Conservation (phyloP, 2,329 filamentous ascomycete species). For the Colletotrichum sp. region DNA sequence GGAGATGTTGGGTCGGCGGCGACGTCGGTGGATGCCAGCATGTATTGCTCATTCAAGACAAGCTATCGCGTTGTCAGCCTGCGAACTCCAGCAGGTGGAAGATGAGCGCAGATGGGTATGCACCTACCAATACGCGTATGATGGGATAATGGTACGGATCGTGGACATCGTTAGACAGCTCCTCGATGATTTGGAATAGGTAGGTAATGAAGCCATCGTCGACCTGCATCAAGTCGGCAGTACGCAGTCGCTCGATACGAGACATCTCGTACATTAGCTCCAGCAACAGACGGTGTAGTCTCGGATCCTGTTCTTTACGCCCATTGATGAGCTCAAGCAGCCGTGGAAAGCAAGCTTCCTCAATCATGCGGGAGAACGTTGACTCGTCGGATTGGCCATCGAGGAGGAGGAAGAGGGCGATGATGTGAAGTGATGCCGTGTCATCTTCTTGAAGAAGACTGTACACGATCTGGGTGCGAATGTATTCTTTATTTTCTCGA, state of each 20-base stretch:
- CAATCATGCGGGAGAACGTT: constrained; percentile 86
- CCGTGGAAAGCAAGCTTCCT: constrained; percentile 82
- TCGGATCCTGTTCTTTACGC: constrained; percentile 67
- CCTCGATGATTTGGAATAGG: constrained; percentile 87
- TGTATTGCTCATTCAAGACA: constrained; percentile 97
- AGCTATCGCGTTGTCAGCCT: constrained; percentile 60
- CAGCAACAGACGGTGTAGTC: constrained; percentile 80
- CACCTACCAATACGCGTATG: constrained; percentile 83
- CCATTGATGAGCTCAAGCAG: constrained; percentile 81
- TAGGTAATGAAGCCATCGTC: constrained; percentile 83
- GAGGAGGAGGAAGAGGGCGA: constrained; percentile 83
- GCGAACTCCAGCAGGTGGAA: constrained; percentile 23
- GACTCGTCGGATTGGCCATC: constrained; percentile 81
- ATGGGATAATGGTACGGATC: constrained; percentile 97
- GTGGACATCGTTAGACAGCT: constrained; percentile 82
- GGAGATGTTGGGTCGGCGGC: constrained; percentile 43
- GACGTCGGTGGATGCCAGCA: constrained; percentile 73
- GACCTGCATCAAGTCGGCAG: constrained; percentile 77
- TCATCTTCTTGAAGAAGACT: constrained; percentile 92
- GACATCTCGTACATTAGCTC: constrained; percentile 97
- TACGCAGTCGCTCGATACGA: constrained; percentile 80
- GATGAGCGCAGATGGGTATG: not conserved
- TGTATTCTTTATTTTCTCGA: constrained; percentile 77
- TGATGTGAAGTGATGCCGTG: constrained; percentile 77
- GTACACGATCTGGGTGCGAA: constrained; percentile 91